Base-by-base conservation (phyloP, 179 eudicot genomes). In the Silene coronaria region DNA sequence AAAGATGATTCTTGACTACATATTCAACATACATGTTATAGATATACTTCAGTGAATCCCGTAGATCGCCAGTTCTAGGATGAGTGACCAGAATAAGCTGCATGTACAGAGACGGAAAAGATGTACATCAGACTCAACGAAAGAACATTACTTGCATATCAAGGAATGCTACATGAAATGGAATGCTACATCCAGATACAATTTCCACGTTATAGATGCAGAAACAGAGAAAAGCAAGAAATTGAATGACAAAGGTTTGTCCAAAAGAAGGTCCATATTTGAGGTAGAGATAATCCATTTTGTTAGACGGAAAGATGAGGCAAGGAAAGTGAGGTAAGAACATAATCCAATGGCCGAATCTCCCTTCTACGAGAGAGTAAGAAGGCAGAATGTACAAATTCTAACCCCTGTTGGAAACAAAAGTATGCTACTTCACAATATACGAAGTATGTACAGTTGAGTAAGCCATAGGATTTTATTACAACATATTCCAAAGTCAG, bases 1-100 rank as follows among this genome's bases (percentile, higher is more conserved):
- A 91, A 12, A 93, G 92, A 48, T 97, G 98, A 84, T 93, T 93
- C 85, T 93, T 93, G 78, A 93, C 97, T 75, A 91, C 98, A 79
- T 93, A 87, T 76, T 93, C 98, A 59, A 91, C 98, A 78, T 91
- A 93, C 83, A 93, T 77, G 83, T 89, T 93, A 86, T 93, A 93
- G 32, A 93, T 91, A 75, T 93, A 91, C 89, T 93, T 93, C 73
- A 93, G 73, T 27, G 96, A 87, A 63, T 93, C 98, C 66, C 95
- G 89, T 53, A 91, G 86, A 82, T 93, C 98, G 74, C 98, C 94
- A 24, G 92, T 90, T 78, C 84, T 87, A 32, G 95, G 97, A 81
- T 91, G 86, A 70, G 97, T 93, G 72, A 93, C 92, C 79, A 91
- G 85, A 77, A 93, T 89, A 69, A 93, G 88, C 98, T 93, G 92